A percentile compares a stretch with the other conserved stretches of the same genome.
Conservation (phyloP, 305 asterid genomes). For the Plantago lanceolata region DNA sequence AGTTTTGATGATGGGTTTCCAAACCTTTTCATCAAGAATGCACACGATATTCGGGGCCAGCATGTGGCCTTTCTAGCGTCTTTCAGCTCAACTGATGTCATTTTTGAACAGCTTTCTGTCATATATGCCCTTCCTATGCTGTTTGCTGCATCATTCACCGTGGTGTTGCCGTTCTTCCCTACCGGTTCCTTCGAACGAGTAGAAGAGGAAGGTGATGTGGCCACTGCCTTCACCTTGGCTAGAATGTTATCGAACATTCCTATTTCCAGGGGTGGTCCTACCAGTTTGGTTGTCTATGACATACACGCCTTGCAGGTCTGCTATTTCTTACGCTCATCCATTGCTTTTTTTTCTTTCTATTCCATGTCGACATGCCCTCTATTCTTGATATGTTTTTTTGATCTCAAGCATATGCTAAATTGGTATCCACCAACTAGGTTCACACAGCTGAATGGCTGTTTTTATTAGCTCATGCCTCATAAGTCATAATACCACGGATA, state of each 20-base stretch:
- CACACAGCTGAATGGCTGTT: too few species aligned
- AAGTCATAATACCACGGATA: too few species aligned
- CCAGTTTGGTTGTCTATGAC: slow-evolving; percentile 90
- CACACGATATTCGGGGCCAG: slow-evolving; percentile 85
- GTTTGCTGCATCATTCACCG: slow-evolving; percentile 78
- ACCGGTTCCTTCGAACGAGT: slow-evolving; percentile 94
- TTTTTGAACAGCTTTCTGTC: slow-evolving; percentile 95
- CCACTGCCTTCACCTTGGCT: slow-evolving; percentile 98
- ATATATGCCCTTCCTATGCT: slow-evolving; percentile 94
- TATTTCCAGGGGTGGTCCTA: slow-evolving; percentile 94
- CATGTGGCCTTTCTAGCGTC: slow-evolving; percentile 94
- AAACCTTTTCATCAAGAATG: slow-evolving; percentile 85
- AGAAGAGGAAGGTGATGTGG: slow-evolving; percentile 99
- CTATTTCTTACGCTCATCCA: background rate
- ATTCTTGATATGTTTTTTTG: too few species aligned
- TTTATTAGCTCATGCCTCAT: too few species aligned
- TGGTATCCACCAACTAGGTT: too few species aligned
- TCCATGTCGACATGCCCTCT: background rate
- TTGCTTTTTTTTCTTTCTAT: background rate
- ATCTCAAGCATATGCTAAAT: too few species aligned
- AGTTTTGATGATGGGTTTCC: slow-evolving; percentile 96
- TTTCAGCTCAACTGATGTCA: slow-evolving; percentile 89
- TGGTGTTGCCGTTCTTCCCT: slow-evolving; percentile 92
- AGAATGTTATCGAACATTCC: slow-evolving; percentile 91
- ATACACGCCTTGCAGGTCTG: slow-evolving; percentile 91